Conservation (phyloP, 2,329 filamentous ascomycete species). For the Penicillium sp. region DNA sequence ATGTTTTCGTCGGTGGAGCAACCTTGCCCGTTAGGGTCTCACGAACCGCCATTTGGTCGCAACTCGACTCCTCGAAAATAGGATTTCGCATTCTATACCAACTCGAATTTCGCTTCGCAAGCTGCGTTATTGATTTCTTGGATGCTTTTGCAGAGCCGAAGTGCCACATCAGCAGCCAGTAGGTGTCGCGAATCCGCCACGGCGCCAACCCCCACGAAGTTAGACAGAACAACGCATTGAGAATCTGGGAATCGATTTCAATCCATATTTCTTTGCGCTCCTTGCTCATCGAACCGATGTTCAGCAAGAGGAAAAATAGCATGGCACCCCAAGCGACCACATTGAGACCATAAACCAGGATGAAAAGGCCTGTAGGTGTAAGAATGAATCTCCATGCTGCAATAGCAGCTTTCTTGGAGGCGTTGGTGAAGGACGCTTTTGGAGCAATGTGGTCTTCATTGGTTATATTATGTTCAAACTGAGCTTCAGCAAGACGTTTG, state of each 20-base stretch:
- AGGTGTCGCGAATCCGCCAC: not conserved
- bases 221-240: not conserved
- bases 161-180: not conserved
- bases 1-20: not conserved
- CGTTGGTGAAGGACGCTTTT: not conserved
- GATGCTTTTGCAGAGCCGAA: not conserved
- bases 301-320: not conserved
- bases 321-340: slow-evolving; percentile 4
- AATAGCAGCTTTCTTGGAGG: not conserved
- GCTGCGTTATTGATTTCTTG: not conserved
- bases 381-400: not conserved
- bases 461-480: too few species aligned
- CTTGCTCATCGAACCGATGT: not conserved
- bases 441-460: not conserved
- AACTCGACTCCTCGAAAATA: not conserved
- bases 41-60: not conserved
- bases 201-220: not conserved
- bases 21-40: not conserved
- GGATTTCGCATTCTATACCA: not conserved
- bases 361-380: not conserved
- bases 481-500: not conserved
- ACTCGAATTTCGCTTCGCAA: not conserved
- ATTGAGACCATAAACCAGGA: not conserved
- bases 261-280: not conserved
- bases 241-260: slow-evolving; percentile 1